Evolutionary conservation across 2,329 filamentous ascomycete genomes (phyloP).

Genomic region (Rhexocercosporidium sp.): DNA sequence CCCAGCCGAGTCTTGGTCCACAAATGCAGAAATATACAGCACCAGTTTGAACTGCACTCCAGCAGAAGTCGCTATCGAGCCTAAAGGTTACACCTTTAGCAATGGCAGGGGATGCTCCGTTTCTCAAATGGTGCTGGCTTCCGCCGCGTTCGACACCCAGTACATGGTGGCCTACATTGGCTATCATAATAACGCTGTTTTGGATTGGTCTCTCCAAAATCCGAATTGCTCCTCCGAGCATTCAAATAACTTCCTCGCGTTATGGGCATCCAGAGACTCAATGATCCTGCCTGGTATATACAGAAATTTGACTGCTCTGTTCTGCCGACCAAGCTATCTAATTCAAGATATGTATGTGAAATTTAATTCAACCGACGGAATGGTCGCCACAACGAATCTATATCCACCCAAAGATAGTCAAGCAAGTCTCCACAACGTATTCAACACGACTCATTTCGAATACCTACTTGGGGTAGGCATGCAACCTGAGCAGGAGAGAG

Average conservation of each 20-base stretch:
- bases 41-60: slow-evolving; percentile 49
- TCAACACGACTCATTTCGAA: slow-evolving; percentile 49
- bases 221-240: slow-evolving; percentile 40
- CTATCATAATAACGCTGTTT: slow-evolving; percentile 45
- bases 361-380: slow-evolving; percentile 35
- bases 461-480: slow-evolving; percentile 40
- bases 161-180: slow-evolving; percentile 47
- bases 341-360: slow-evolving; percentile 34
- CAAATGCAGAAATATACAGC: slow-evolving; percentile 41
- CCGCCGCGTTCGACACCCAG: not conserved
- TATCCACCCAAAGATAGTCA: not conserved
- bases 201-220: slow-evolving; percentile 43
- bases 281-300: not conserved
- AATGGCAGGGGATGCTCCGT: slow-evolving; percentile 48
- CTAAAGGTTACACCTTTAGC: slow-evolving; percentile 39
- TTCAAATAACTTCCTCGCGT: slow-evolving; percentile 48
- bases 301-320: slow-evolving; percentile 45
- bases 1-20: slow-evolving; percentile 28
- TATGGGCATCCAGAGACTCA: slow-evolving; percentile 34
- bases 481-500: slow-evolving; percentile 2
- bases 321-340: slow-evolving; percentile 52
- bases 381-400: no score
- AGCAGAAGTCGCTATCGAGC: slow-evolving; percentile 29
- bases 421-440: slow-evolving; percentile 36
- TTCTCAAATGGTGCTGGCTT: slow-evolving; percentile 21